These are phyloP conservation scores for Metschnikowia picachoensis DNA, from an alignment of 805 yeast genomes.

Conservation along the genomic window DNA sequence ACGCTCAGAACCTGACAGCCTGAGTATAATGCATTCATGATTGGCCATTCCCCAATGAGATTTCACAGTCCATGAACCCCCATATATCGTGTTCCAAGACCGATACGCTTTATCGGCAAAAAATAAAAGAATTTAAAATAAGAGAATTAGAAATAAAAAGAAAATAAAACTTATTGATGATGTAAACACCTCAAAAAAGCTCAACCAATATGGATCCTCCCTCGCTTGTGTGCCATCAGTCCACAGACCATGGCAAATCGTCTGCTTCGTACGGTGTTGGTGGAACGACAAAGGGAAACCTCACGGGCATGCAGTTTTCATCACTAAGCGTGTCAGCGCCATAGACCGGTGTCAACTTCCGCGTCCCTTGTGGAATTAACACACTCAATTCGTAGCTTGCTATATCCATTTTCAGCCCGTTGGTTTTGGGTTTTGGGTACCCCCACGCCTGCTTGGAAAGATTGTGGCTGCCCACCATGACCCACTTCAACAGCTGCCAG, in stretches of 20 bases:
- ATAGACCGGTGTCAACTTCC: constrained; percentile 41
- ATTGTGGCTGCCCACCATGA: constrained; percentile 70
- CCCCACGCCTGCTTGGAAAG: constrained; percentile 85
- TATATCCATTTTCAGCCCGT: constrained; percentile 22
- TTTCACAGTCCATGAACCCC: too few relatives aligned
- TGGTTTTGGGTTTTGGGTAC: constrained; percentile 18
- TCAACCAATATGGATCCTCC: too few relatives aligned
- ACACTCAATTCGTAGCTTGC: constrained; percentile 40
- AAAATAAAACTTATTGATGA: background rate
- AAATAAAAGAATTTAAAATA: too few relatives aligned
- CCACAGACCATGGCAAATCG: constrained; percentile 51
- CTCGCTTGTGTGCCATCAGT: too few relatives aligned
- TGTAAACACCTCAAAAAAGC: background rate
- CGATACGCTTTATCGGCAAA: too few relatives aligned
- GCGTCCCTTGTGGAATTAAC: constrained; percentile 21
- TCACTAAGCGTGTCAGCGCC: constrained; percentile 29
- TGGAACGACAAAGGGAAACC: constrained; percentile 56
- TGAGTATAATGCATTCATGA: too few relatives aligned
- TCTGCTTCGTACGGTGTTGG: constrained; percentile 33
- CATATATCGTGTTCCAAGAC: too few relatives aligned
- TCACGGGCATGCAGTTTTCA: constrained; percentile 29
- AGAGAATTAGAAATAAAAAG: too few relatives aligned
- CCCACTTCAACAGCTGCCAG: constrained; percentile 58
- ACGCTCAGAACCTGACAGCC: too few relatives aligned
- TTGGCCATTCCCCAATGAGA: too few relatives aligned